Evolutionary conservation across 2,329 filamentous ascomycete genomes (phyloP), one percentile per base, ranked within the genome.

Genomic region (Penicillium sp.): DNA sequence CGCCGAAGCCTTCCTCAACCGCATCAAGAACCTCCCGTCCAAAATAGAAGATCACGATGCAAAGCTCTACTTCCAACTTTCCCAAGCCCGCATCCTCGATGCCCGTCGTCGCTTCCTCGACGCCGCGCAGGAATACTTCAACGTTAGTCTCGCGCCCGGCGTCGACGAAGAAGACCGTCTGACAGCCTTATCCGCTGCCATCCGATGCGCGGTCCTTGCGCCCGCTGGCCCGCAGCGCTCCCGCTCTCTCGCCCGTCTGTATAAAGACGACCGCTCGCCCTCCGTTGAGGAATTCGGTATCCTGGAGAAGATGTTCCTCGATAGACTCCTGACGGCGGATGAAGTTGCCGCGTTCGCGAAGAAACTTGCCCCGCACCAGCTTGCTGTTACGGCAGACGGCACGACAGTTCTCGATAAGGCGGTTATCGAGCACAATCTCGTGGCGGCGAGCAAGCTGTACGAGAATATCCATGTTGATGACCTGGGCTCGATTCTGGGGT

Each of bases 301-400:
- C 51, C 79, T 99, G 14, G 94, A 97, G 78, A 97, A 97, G 80
- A 97, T 99, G 85, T 96, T 96, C 73, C 82, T 97, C 46, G 91
- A 97, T 73, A 85, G 92, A 6, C 80, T 99, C 4, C 81, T 99
- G 46, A 84, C 85, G 0, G 85, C 88, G 0, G 83, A 81, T n/a
- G 94, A 99, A 76, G 91, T 97, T 40, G 85, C 87, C 36, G 87
- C 89, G 53, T 99, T 99, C 69, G 88, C 92, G 0, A 80, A 88
- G 64, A 87, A 86, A 49, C 80, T 99, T 46, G 83, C 86, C 53
- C 88, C 90, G 22, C 94, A 99, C 75, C 94, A 99, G 75, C 85
- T 97, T 2, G 94, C 94, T 25, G 87, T 85, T 60, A 97, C 91
- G 0, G 83, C 90, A 0, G 94, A 99, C 72, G 94, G 94, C 1